These are phyloP conservation scores for Graphilbum ipis-grandicollis DNA, from an alignment of 2,329 filamentous ascomycete genomes.

Conservation along the genomic window DNA sequence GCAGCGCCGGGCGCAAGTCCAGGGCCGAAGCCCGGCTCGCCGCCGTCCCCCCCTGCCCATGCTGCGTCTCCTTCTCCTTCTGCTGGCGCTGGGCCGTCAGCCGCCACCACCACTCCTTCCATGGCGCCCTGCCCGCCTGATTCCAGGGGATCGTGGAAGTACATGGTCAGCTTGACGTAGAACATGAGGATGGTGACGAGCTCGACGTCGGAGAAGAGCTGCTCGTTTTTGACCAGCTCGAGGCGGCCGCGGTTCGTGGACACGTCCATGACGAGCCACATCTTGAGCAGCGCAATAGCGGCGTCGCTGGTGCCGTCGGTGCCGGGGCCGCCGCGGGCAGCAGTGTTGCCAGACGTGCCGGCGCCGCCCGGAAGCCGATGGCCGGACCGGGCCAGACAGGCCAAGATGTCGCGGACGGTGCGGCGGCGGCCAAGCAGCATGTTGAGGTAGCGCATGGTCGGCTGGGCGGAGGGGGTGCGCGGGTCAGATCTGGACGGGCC, in stretches of 20 bases:
- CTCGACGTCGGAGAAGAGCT: conserved; percentile 40
- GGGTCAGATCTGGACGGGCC: conserved; percentile 10
- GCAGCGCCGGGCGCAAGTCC: too few species aligned
- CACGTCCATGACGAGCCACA: conserved; percentile 33
- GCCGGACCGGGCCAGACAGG: conserved; percentile 37
- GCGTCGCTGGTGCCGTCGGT: not conserved
- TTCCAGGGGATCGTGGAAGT: conserved; percentile 46
- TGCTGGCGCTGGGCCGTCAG: conserved; percentile 24
- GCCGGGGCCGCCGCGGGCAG: not conserved
- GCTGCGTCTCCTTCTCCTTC: too few species aligned
- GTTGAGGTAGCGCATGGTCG: conserved; percentile 42
- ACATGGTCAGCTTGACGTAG: conserved; percentile 55
- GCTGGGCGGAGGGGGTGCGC: not conserved
- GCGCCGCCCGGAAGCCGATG: conserved; percentile 32
- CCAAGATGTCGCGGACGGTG: conserved; percentile 43
- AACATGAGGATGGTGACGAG: conserved; percentile 47
- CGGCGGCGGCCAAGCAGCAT: conserved; percentile 45
- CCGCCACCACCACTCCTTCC: not conserved
- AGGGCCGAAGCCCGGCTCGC: too few species aligned
- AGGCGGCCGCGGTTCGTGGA: conserved; percentile 16
- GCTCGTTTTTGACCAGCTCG: conserved; percentile 27
- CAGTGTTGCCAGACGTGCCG: conserved; percentile 5
- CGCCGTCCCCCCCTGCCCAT: too few species aligned
- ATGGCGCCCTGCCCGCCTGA: too few species aligned
- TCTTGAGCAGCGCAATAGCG: conserved; percentile 33